Evolutionary conservation across 2,329 filamentous ascomycete species (phyloP), one percentile per base, ranked within the genome.

Genomic region (Orbilia ellipsospora): DNA sequence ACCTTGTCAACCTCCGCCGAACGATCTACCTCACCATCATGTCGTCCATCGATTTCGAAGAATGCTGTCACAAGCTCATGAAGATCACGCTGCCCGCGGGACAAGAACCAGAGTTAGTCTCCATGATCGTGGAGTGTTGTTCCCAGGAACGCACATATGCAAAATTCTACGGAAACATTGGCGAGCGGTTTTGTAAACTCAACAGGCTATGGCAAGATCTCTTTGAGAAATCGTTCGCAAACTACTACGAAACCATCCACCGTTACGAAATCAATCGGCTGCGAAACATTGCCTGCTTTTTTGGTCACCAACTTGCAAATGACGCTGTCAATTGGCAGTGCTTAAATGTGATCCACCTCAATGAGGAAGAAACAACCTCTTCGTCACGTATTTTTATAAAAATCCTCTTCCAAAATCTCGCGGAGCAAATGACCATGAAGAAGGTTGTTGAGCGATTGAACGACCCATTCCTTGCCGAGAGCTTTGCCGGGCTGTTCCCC

Each of bases 361-460:
- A 95, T 81, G 94, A 99, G 82, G 94, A 98, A 72, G 95, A 99
- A 80, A 99, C 95, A 0, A 99, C 94, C 0, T 94, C 93, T 1
- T 95, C 93, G 77, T 96, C 92, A 79, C 92, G 95, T 85, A 98
- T 99, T 82, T 99, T 98, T 81, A 92, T 99, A 86, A 98, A 97
- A 85, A 98, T 98, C 69, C 84, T 99, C 12, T 96, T 99, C 81
- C 93, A 98, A 82, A 93, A 97, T 80, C 88, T 98, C 23, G 88
- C 90, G 3, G 93, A 97, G 83, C 91, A 92, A 75, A 87, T 97
- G 73, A 94, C 95, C 70, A 89, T 97, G 86, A 86, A 89, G 55
- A 92, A 91, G 80, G 84, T 99, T 62, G 89, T 91, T 79, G 87
- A 89, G 54, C 88, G 92, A 16, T 87, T 97, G 83, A 88, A 87